A percentile compares a stretch with the other conserved stretches of the same genome.
Conservation (phyloP, 192 early-diverging fungal genomes). For the Backusella luteola region DNA sequence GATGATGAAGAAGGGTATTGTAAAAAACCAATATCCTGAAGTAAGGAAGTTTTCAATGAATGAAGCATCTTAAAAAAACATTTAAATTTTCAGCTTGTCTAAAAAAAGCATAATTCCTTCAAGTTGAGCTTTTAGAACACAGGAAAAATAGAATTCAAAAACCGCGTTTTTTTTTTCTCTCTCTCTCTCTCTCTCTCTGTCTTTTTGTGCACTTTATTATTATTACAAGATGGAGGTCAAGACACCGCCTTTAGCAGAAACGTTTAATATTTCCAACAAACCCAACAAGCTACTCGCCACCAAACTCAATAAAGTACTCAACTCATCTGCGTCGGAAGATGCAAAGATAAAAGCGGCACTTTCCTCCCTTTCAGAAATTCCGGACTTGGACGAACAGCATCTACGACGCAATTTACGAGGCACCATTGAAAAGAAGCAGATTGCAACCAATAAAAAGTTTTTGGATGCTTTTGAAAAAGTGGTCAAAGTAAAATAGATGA, state of each 20-base stretch:
- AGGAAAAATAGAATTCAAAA: not conserved
- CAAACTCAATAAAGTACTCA: constrained; percentile 25
- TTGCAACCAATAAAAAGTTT: constrained; percentile 52
- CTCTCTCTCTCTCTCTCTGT: no score
- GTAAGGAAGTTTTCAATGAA: no score
- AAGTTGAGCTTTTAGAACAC: not conserved
- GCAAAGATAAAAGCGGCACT: constrained; percentile 25
- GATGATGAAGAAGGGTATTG: no score
- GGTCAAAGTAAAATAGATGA: constrained; percentile 9
- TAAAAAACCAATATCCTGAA: no score
- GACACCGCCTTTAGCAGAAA: constrained; percentile 2
- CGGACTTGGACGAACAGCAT: constrained; percentile 17
- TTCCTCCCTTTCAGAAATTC: constrained; percentile 23
- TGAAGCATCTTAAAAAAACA: no score
- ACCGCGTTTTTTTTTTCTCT: not conserved
- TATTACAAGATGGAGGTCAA: constrained; percentile 5
- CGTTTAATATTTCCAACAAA: constrained; percentile 17
- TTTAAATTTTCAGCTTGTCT: not conserved
- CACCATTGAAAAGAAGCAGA: constrained; percentile 58
- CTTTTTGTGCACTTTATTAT: no score
- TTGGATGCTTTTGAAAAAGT: constrained; percentile 56
- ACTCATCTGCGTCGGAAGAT: constrained; percentile 25
- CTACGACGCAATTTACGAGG: constrained; percentile 54
- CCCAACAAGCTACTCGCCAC: constrained; percentile 24
- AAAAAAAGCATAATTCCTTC: not conserved